Evolutionary conservation across 176 grass and related monocot species (phyloP), one percentile per base, ranked within the genome.

Genomic region (Phoenix dactylifera): DNA sequence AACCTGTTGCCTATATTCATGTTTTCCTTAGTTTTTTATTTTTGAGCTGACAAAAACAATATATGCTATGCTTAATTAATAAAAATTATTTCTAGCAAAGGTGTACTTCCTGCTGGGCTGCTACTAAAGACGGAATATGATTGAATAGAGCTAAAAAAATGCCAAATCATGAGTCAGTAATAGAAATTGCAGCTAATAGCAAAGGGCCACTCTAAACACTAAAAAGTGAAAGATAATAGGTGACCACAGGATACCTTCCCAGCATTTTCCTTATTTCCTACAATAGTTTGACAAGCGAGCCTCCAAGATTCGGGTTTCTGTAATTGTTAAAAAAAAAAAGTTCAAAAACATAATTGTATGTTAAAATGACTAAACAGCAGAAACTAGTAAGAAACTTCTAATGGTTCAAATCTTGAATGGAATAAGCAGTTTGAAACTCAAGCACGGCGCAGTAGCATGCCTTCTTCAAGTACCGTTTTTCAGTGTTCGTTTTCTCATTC

Each of bases 241-340:
- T 44, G 10, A 44, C 35, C 6, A 20, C 44, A 60, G 22, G 52
- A 61, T 82, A 81, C 84, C 87, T 97, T 91, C 83, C 92, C 92
- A 62, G 78, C 84, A 53, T 91, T 97, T 60, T 97, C 92, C 79
- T 91, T 91, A 52, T 88, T 85, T 30, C 92, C 87, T 17, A 97
- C 83, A 76, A 97, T 97, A 24, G 81, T 97, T 83, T 97, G 92
- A 64, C 92, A 97, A 52, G 87, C 79, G 28, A 97, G 81, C 64
- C 87, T 80, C 92, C 92, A 97, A 30, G 92, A 91, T 56, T 88
- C 87, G 6, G 92, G 87, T 76, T 97, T 97, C 92, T 97, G 75
- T 17, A 16, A 65, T 1, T 52, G 15, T 16, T 10, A 74, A 4
- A 5, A 1, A 14, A 68, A 66, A 25, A 70, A 12, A 50, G 6